Base-by-base conservation (phyloP, 257 asterid species). In the Nemophila menziesii region DNA sequence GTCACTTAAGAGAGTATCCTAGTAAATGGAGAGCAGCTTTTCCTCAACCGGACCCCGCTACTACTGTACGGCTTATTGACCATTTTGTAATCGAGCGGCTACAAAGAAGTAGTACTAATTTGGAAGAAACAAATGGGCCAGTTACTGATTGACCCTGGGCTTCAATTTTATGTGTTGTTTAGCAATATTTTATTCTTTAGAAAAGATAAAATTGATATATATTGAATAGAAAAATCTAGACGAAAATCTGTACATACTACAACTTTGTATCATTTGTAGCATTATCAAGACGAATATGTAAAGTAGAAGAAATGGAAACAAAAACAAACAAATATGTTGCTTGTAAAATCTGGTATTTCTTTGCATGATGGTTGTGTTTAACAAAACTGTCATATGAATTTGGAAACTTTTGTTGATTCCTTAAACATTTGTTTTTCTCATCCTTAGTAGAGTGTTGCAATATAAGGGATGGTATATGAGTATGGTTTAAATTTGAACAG, bases 401-500 rank as follows among this genome's bases (percentile, higher is more conserved):
- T 85, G 62, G 78, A 84, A 42, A 92, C 74, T 70, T 89, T 89
- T 2, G 92, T 72, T 24, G 80, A 52, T 78, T 89, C 95, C 55
- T 76, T 24, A 89, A 48, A 57, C 95, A 84, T 67, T 57, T 83
- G 53, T 74, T 89, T 49, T 76, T 89, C 69, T 66, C 86, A 36
- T 78, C 78, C 69, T 95, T 74, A 16, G 90, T 39, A 95, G 95
- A 89, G 57, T 84, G 93, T 93, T 89, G 77, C 57, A 69, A 54
- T 16, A 48, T n/a, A n/a, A n/a, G n/a, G n/a, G n/a, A n/a, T n/a
- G n/a, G n/a, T n/a, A n/a, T n/a, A n/a, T n/a, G n/a, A n/a, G n/a
- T n/a, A n/a, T n/a, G n/a, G n/a, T n/a, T n/a, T n/a, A n/a, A n/a
- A n/a, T n/a, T n/a, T n/a, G n/a, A n/a, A n/a, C n/a, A n/a, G n/a